A percentile compares a stretch with the other conserved stretches of the same genome.
Evolutionary conservation across 2,329 filamentous ascomycete species (phyloP).

Genomic region (Aquanectria penicillioides): DNA sequence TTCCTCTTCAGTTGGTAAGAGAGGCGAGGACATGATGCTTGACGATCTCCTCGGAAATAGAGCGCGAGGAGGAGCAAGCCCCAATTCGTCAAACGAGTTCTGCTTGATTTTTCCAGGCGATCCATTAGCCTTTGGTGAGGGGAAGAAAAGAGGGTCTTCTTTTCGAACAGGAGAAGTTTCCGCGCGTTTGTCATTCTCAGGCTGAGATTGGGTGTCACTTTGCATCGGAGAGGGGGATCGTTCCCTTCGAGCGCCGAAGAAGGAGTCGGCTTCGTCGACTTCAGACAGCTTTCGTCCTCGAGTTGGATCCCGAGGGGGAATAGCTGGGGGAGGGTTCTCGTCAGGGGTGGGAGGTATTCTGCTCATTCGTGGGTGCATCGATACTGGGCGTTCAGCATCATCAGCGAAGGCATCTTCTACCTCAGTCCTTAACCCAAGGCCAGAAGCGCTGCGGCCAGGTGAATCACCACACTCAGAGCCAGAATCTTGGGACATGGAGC

Average conservation of each 20-base stretch:
- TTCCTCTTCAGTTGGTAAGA: slow-evolving; percentile 78
- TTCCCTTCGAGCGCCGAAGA: slow-evolving; percentile 66
- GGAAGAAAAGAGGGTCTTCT: slow-evolving; percentile 47
- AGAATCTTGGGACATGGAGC: slow-evolving; percentile 74
- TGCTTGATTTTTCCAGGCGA: slow-evolving; percentile 59
- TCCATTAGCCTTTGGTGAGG: slow-evolving; percentile 47
- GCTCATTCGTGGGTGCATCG: slow-evolving; percentile 81
- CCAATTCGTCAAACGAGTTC: slow-evolving; percentile 60
- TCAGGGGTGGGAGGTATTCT: slow-evolving; percentile 64
- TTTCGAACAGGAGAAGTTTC: slow-evolving; percentile 45
- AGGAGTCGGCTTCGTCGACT: slow-evolving; percentile 51
- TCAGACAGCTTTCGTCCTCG: slow-evolving; percentile 54
- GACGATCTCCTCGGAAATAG: slow-evolving; percentile 63
- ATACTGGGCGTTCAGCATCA: slow-evolving; percentile 69
- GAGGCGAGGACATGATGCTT: slow-evolving; percentile 70
- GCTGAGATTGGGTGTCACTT: slow-evolving; percentile 46
- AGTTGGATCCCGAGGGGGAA: slow-evolving; percentile 52
- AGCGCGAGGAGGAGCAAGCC: slow-evolving; percentile 61
- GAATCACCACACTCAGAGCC: slow-evolving; percentile 55
- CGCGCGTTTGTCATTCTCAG: slow-evolving; percentile 39
- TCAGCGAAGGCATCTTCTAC: slow-evolving; percentile 64
- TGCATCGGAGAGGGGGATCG: slow-evolving; percentile 67
- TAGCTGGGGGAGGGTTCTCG: slow-evolving; percentile 49
- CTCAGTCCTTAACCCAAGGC: slow-evolving; percentile 62
- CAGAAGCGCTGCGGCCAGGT: slow-evolving; percentile 39